Base-by-base conservation (phyloP, 306 rosid species). In the Corylus americana region DNA sequence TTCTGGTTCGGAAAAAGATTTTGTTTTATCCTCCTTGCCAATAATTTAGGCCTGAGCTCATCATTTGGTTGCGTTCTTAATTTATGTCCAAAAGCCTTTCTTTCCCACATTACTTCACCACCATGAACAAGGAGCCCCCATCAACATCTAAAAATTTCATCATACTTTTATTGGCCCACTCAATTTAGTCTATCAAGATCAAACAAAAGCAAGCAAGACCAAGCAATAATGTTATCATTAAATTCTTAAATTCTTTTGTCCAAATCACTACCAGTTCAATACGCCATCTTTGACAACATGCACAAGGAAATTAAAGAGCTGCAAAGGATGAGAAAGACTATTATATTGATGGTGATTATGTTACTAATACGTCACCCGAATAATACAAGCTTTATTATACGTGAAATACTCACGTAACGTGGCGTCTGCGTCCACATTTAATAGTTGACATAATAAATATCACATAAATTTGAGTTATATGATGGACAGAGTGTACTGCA, bases 281-380 rank as follows among this genome's bases (percentile, higher is more conserved):
- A 14, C 47, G 39, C 12, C 45, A 63, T 31, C n/a, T 62, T 29
- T 63, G 37, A 17, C 37, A n/a, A 42, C 49, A 18, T 39, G 72
- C 42, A 39, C 71, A 67, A 37, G 11, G 2, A 64, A 67, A 67
- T 67, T 18, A 9, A 14, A 70, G 39, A 39, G 77, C 57, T 25
- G 76, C 37, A 16, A 74, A 45, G 47, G 68, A 73, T 57, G 68
- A 51, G 58, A 61, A 55, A 20, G 18, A 62, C 72, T 39, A 73
- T 67, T 67, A n/a, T 67, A 1, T 42, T 67, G 50, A 67, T 18
- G 42, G 11, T 17, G 70, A 3, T 63, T 31, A 31, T 10, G 70
- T 31, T 35, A 13, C 70, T 13, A 2, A 31, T 63, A 31, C 42
- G 25, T 29, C 69, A 62, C 42, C 18, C 1, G 4, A 29, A 29